Conservation (phyloP, 2,329 filamentous ascomycete genomes). For the Microdochium trichocladiopsis region DNA sequence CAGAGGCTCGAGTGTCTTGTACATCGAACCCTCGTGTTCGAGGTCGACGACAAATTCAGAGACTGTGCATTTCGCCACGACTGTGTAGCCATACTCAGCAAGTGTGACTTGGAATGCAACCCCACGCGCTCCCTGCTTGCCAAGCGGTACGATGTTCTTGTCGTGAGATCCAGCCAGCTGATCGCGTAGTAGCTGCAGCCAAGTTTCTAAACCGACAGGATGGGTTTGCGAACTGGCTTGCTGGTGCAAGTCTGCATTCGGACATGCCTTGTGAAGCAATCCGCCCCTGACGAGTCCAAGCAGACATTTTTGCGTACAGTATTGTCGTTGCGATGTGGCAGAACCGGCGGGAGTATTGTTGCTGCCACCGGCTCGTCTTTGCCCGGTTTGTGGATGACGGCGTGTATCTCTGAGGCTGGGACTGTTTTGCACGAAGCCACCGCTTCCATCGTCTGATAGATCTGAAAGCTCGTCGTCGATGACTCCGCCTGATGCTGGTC, state of each 20-base stretch:
- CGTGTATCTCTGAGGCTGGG: background rate
- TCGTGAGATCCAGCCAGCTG: conserved; percentile 22
- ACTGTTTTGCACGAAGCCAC: background rate
- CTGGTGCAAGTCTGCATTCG: conserved; percentile 27
- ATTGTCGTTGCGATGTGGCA: conserved; percentile 9
- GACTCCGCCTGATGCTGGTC: background rate
- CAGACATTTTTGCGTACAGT: conserved; percentile 32
- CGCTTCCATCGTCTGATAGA: background rate
- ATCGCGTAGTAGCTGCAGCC: conserved; percentile 19
- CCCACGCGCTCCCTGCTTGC: conserved; percentile 23
- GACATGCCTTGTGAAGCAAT: conserved; percentile 25
- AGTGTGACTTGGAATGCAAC: conserved; percentile 33
- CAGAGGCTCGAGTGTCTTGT: conserved; percentile 20
- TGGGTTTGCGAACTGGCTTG: conserved; percentile 10
- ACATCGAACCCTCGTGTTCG: conserved; percentile 25
- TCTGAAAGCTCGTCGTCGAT: background rate
- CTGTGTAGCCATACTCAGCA: conserved; percentile 31
- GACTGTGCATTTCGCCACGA: conserved; percentile 32
- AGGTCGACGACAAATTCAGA: conserved; percentile 22
- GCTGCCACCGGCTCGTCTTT: conserved; percentile 2
- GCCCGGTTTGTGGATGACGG: background rate
- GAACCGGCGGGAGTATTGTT: conserved; percentile 5
- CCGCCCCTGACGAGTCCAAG: conserved; percentile 21
- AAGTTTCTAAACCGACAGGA: conserved; percentile 17
- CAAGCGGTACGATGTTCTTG: conserved; percentile 18